A percentile compares a stretch with the other conserved stretches of the same genome.
Evolutionary conservation across 164 flowering plant genomes (phyloP).

Genomic region (Magnolia changhungtana): DNA sequence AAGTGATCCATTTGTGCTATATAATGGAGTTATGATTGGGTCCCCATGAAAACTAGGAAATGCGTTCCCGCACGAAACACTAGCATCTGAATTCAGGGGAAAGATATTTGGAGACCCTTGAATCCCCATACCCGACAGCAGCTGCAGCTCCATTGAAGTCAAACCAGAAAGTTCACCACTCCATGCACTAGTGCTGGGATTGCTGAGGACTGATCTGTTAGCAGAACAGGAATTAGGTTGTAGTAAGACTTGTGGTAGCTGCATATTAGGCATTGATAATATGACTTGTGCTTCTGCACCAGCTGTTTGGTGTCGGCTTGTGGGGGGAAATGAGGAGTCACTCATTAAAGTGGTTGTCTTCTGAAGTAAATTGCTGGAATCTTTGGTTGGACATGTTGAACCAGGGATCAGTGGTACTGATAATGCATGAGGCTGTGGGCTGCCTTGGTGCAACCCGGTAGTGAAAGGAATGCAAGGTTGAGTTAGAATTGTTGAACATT

Average conservation of each 20-base stretch:
- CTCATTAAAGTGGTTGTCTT: background rate
- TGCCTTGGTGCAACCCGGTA: slow-evolving; percentile 15
- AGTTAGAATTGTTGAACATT: slow-evolving; percentile 11
- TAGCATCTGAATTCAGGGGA: slow-evolving; percentile 15
- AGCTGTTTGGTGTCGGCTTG: slow-evolving; percentile 14
- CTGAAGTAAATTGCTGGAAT: slow-evolving; percentile 4
- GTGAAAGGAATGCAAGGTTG: slow-evolving; percentile 14
- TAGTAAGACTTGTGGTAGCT: slow-evolving; percentile 14
- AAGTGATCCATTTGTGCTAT: slow-evolving; percentile 7
- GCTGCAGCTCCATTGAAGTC: slow-evolving; percentile 34
- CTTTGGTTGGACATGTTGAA: background rate
- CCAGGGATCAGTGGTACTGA: slow-evolving; percentile 2
- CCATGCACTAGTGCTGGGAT: slow-evolving; percentile 32
- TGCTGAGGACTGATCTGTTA: slow-evolving; percentile 8
- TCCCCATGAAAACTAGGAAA: slow-evolving; percentile 19
- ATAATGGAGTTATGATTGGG: slow-evolving; percentile 14
- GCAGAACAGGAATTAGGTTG: slow-evolving; percentile 18
- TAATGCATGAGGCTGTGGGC: slow-evolving; percentile 6
- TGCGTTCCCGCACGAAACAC: slow-evolving; percentile 12
- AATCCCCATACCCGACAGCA: slow-evolving; percentile 25
- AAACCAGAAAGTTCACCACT: slow-evolving; percentile 33
- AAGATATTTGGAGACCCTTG: slow-evolving; percentile 19
- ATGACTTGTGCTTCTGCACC: slow-evolving; percentile 21
- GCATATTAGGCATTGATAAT: slow-evolving; percentile 20
- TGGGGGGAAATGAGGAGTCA: slow-evolving; percentile 13